phyloP scores from a whole-genome alignment of 2,329 filamentous ascomycete species.

The Venturia carpophila region DNA sequence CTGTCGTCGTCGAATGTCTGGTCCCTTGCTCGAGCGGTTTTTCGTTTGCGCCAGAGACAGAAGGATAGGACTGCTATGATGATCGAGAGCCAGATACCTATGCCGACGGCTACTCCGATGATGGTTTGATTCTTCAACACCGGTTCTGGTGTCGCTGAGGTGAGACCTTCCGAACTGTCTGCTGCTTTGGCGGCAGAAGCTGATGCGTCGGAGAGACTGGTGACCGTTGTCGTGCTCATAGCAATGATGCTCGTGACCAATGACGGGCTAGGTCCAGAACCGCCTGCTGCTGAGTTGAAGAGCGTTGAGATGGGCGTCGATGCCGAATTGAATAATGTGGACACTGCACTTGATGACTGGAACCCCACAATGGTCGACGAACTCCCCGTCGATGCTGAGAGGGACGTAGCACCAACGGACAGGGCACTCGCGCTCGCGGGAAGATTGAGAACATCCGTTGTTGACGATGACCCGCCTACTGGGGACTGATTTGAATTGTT shows the following conservation, averaged over 20 bases:
- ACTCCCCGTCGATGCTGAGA: not conserved
- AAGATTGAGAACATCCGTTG: not conserved
- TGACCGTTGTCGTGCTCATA: not conserved
- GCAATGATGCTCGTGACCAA: not conserved
- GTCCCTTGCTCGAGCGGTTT: not conserved
- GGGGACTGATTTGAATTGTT: not conserved
- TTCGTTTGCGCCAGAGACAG: constrained; percentile 10
- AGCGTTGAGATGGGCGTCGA: constrained; percentile 1
- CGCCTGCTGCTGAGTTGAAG: not conserved
- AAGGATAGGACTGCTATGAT: constrained; percentile 7
- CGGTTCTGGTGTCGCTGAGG: not conserved
- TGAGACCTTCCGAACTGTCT: not conserved
- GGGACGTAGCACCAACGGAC: not conserved
- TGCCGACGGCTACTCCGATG: not conserved
- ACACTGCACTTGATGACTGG: not conserved
- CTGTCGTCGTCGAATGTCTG: not conserved
- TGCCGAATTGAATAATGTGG: not conserved
- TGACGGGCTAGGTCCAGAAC: not conserved
- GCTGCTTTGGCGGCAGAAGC: constrained; percentile 3
- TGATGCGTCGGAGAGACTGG: not conserved
- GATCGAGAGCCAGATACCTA: constrained; percentile 3
- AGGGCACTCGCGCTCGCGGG: not conserved
- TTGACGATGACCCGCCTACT: not conserved
- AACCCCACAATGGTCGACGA: not conserved
- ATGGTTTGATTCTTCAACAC: not conserved